Evolutionary conservation across 257 asterid species (phyloP).

Genomic region (Paulownia fortunei): DNA sequence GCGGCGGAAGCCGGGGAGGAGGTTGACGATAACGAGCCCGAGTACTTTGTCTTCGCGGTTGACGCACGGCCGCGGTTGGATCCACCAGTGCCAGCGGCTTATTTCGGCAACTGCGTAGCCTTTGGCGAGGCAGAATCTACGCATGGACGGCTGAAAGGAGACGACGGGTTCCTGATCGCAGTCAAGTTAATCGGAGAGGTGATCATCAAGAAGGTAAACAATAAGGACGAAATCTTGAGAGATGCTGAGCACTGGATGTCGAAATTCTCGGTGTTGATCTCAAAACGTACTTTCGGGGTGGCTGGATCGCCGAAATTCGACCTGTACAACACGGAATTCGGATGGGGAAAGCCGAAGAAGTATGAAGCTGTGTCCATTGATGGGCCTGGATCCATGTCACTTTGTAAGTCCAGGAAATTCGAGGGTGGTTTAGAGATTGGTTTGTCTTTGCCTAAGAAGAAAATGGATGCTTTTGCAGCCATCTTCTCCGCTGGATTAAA

Average conservation of each 20-base stretch:
- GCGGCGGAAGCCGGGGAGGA: slow-evolving; percentile 34
- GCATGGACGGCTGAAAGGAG: slow-evolving; percentile 35
- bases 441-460: slow-evolving; percentile 35
- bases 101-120: slow-evolving; percentile 50
- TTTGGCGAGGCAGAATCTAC: slow-evolving; percentile 8
- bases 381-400: slow-evolving; percentile 44
- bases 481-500: slow-evolving; percentile 18
- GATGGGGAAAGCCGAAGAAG: slow-evolving; percentile 51
- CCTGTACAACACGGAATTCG: slow-evolving; percentile 44
- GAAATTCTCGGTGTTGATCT: not conserved
- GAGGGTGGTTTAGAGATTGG: slow-evolving; percentile 52
- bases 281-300: slow-evolving; percentile 40
- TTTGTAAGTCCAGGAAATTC: slow-evolving; percentile 43
- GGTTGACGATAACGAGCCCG: slow-evolving; percentile 33
- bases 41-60: slow-evolving; percentile 41
- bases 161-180: slow-evolving; percentile 39
- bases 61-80: slow-evolving; percentile 45
- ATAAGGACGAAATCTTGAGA: slow-evolving; percentile 26
- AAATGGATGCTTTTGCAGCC: slow-evolving; percentile 34
- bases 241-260: slow-evolving; percentile 43
- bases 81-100: slow-evolving; percentile 48
- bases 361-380: slow-evolving; percentile 47
- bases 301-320: slow-evolving; percentile 54
- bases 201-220: slow-evolving; percentile 35
- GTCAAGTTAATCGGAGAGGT: slow-evolving; percentile 38